Conservation (phyloP, 768 basidiomycete species). For the Leccinellum rugosiceps region DNA sequence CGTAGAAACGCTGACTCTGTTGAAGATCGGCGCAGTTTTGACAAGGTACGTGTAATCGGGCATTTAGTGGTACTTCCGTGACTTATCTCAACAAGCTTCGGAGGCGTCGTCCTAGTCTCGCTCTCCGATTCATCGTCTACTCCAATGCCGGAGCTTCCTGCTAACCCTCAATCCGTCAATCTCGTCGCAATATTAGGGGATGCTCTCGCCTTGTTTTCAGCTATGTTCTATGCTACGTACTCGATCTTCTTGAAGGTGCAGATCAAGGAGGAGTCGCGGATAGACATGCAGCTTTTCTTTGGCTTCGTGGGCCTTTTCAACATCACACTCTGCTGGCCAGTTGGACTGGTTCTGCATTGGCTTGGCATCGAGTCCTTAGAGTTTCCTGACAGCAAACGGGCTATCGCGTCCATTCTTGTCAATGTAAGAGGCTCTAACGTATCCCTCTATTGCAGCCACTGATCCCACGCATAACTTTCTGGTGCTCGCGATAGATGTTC, state of each 20-base stretch:
- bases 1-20: slow-evolving; percentile 71
- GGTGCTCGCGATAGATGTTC: slow-evolving; percentile 52
- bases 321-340: slow-evolving; percentile 69
- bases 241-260: slow-evolving; percentile 86
- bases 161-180: slow-evolving; percentile 15
- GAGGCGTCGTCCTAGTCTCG: slow-evolving; percentile 86
- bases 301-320: slow-evolving; percentile 92
- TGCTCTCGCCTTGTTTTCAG: slow-evolving; percentile 78
- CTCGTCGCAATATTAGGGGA: slow-evolving; percentile 60
- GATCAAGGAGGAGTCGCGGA: slow-evolving; percentile 74
- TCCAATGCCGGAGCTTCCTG: slow-evolving; percentile 8
- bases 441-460: not conserved
- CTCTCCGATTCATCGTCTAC: slow-evolving; percentile 64
- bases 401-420: slow-evolving; percentile 47
- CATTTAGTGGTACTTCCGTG: not conserved
- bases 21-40: slow-evolving; percentile 75
- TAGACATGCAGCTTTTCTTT: slow-evolving; percentile 94
- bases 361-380: slow-evolving; percentile 72
- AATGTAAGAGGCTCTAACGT: slow-evolving; percentile 44
- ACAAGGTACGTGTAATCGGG: slow-evolving; percentile 53
- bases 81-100: slow-evolving; percentile 48
- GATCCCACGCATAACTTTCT: not conserved
- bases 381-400: slow-evolving; percentile 52
- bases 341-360: slow-evolving; percentile 74
- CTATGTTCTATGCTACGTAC: slow-evolving; percentile 85